Evolutionary conservation across 2,329 filamentous ascomycete species (phyloP), one percentile per base, ranked within the genome.

Genomic region (Fusarium nurragi): DNA sequence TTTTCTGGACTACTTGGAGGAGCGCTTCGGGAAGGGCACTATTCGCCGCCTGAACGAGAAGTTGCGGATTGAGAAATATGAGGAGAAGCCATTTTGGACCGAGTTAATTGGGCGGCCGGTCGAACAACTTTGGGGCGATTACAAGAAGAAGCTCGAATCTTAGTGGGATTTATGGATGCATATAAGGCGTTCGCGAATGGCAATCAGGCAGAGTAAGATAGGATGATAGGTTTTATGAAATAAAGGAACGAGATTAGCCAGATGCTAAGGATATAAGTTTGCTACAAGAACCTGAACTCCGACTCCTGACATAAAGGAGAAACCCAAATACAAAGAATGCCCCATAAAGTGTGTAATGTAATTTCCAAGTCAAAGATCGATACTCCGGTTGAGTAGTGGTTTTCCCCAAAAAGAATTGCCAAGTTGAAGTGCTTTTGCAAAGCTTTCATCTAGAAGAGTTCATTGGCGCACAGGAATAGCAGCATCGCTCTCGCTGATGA

Each of bases 1-100:
- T 76, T 98, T 98, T 70, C 78, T 98, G 47, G 89, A 95, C 52
- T 97, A 92, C 79, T 79, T 98, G 43, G 94, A 97, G 78, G 76
- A 80, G 32, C 83, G 83, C 44, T 90, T 86, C 67, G 88, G 87
- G 1, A 71, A 76, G 10, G 87, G 86, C 9, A 86, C 85, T 0
- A 82, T 91, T 25, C 80, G 86, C 54, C 83, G 80, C 54, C 76
- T 95, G 46, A 90, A 96, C 72, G 89, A 88, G 72, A 85, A 83
- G 65, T 76, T 97, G 74, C 81, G 88, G 60, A 78, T 78, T n/a
- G 80, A 80, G 37, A 81, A 79, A 77, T 91, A 95, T 76, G 80
- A 89, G 62, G 84, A 90, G 77, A 78, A 86, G 49, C 70, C 76
- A 48, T 86, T 95, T 75, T 90, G 91, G 93, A 79, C 84, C 6